Evolutionary conservation across 176 grass and related monocot genomes (phyloP).

Genomic region (Puccinellia tenuiflora): DNA sequence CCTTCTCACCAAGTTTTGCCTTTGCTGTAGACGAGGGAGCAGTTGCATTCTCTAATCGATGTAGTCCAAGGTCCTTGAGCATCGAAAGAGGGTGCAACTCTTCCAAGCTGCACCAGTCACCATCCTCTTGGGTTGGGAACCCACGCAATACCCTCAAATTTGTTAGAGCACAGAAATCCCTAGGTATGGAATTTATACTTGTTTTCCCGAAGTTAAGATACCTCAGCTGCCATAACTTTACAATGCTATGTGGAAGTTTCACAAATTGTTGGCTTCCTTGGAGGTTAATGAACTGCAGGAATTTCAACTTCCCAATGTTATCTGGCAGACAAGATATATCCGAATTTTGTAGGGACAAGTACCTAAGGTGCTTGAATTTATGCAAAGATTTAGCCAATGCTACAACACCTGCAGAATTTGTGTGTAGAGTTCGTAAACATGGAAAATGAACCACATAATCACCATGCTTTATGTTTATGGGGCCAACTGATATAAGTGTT

Average conservation of each 20-base stretch:
- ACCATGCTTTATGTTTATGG: background rate
- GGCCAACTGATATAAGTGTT: background rate
- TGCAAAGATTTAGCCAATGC: background rate
- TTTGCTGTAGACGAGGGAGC: background rate
- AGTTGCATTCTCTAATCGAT: background rate
- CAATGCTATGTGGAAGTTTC: background rate
- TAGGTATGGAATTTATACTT: background rate
- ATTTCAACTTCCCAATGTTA: background rate
- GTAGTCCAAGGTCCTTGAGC: background rate
- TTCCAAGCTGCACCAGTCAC: background rate
- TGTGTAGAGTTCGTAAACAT: background rate
- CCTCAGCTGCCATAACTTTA: background rate
- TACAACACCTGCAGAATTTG: background rate
- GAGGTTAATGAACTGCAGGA: background rate
- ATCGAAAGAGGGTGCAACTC: background rate
- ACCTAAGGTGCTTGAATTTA: background rate
- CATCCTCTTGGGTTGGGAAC: background rate
- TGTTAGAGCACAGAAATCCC: background rate
- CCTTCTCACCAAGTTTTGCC: background rate
- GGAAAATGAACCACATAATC: background rate
- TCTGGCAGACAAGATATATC: background rate
- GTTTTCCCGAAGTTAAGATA: background rate
- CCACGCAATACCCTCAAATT: background rate
- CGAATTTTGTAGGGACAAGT: background rate
- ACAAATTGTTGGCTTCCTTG: background rate